A percentile compares a stretch with the other conserved stretches of the same genome.
Conservation (phyloP, 106 monocot genomes). For the Xerophyta viscosa region DNA sequence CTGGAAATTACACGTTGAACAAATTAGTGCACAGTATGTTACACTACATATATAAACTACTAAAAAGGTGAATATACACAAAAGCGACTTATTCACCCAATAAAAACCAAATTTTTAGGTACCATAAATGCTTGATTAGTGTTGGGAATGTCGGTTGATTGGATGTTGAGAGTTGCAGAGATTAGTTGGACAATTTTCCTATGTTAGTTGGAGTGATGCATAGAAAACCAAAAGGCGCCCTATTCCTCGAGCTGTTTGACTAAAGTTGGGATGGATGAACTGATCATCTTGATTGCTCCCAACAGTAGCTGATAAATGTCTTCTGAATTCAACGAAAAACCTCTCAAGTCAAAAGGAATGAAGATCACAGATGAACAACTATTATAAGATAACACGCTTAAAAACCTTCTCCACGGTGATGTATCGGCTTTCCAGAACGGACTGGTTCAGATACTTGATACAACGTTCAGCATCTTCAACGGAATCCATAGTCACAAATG, state of each 20-base stretch:
- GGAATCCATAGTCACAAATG: conserved; percentile 84
- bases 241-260: conserved; percentile 77
- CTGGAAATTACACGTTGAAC: neutral
- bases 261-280: conserved; percentile 70
- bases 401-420: conserved; percentile 92
- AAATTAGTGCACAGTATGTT: neutral
- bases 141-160: conserved; percentile 74
- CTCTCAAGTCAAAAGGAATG: conserved; percentile 41
- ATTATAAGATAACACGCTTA: neutral
- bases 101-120: conserved; percentile 19
- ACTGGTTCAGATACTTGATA: conserved; percentile 74
- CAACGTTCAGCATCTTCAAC: conserved; percentile 80
- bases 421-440: conserved; percentile 72
- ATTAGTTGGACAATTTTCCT: conserved; percentile 77
- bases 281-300: conserved; percentile 81
- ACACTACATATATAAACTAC: neutral
- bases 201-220: conserved; percentile 77
- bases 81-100: too few relatives aligned
- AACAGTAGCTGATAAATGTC: conserved; percentile 69
- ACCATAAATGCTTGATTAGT: conserved; percentile 64
- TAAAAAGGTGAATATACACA: neutral
- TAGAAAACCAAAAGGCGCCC: conserved; percentile 59
- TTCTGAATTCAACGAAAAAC: conserved; percentile 88
- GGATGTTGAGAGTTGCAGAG: conserved; percentile 71
- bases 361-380: neutral